Evolutionary conservation across 805 yeast genomes (phyloP), one percentile per base, ranked within the genome.

Genomic region (Cyberlindnera mrakii): DNA sequence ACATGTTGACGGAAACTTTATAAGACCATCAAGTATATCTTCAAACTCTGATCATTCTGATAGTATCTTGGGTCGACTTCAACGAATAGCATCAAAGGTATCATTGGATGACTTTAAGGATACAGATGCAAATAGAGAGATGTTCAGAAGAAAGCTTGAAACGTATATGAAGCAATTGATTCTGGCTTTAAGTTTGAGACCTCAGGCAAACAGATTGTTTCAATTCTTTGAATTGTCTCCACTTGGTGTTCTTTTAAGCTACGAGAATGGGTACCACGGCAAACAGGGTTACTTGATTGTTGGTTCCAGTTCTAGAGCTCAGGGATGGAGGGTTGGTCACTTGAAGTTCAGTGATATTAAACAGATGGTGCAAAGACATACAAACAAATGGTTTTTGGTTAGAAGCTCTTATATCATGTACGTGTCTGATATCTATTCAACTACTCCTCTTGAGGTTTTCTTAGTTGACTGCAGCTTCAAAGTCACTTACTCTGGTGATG

Each of bases 291-390:
- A 78, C 40, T 62, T 91, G 45, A 77, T 85, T 42, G 77, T 90
- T 37, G 79, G 89, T 17, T 82, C 96, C 1, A 79, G 88, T 0
- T 91, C 98, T 0, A 79, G 78, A 48, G 73, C 89, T 0, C 95
- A 88, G 59, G 98, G 99, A 3, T 93, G 99, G 98, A 72, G 95
- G 53, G 96, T 91, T 6, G 85, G 93, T 3, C 97, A 91, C 58
- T 78, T 88, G 63, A 79, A 77, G 48, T 78, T 86, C 7, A 76
- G 79, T 48, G 97, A 87, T 55, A 67, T 88, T 54, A 76, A 78
- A 51, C 89, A 86, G 31, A 88, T 93, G 96, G 84, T 91, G 40
- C 80, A 78, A 50, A 79, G 99, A 63, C 91, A 95, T 52, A 82
- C 95, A 0, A 82, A 81, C 33, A 93, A 93, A 62, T 93, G 99